Conservation (phyloP, 495 filamentous ascomycete genomes). For the Penicillium salamii region DNA sequence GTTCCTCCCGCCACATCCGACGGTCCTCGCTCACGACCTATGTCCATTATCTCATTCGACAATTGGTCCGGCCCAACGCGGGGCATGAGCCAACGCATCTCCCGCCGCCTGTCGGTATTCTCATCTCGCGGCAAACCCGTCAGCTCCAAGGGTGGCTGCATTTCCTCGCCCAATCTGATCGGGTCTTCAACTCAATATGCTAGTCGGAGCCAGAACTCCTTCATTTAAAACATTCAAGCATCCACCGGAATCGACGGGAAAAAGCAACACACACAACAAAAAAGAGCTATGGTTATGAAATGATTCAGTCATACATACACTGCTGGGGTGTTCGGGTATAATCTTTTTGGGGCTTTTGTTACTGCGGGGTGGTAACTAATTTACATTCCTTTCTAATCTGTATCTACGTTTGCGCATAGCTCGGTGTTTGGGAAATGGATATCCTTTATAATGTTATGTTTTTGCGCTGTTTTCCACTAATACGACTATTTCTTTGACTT, state of each 20-base stretch:
- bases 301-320: not conserved
- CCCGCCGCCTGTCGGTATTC: constrained; percentile 24
- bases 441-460: not conserved
- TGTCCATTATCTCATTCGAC: constrained; percentile 31
- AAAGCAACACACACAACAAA: not conserved
- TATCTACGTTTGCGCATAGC: constrained; percentile 21
- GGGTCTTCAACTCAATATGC: constrained; percentile 32
- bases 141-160: constrained; percentile 21
- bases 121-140: constrained; percentile 18
- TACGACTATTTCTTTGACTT: not conserved
- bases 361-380: not conserved
- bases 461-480: not conserved
- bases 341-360: not conserved
- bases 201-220: constrained; percentile 12
- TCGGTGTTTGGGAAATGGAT: constrained; percentile 21
- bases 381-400: constrained; percentile 1
- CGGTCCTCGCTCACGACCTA: constrained; percentile 22
- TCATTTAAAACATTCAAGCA: constrained; percentile 7
- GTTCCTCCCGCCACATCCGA: constrained; percentile 14
- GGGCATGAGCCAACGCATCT: constrained; percentile 29
- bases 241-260: no score
- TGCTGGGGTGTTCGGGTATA: not conserved
- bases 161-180: constrained; percentile 42
- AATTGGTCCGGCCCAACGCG: constrained; percentile 17
- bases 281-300: not conserved